Evolutionary conservation across 345 rosid species (phyloP), one percentile per base, ranked within the genome.

Genomic region (Aurinia saxatilis): DNA sequence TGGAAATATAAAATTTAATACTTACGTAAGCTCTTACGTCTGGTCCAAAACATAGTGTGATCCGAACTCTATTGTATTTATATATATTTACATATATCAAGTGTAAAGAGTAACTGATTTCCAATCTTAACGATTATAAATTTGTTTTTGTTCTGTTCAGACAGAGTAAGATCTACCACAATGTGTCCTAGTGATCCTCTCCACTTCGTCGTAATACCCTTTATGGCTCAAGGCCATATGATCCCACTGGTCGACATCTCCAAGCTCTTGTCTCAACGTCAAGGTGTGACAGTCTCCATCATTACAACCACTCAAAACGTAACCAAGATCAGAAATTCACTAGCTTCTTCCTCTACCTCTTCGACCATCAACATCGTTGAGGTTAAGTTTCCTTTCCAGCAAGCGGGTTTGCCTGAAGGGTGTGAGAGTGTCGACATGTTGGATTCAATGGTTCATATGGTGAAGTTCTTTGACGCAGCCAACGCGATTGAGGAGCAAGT

Each of bases 201-300:
- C 57, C 84, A 80, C 71, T 80, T 80, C 52, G 66, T 71, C 8
- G 49, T 78, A n/a, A 55, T 81, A 25, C 84, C 84, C 5, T 72
- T 16, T 46, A 64, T 80, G 70, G 77, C 77, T 23, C 78, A 59
- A 16, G 80, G 82, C 46, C 84, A 80, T 55, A 58, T 80, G 78
- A 63, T 78, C 56, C 84, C 85, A 47, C 44, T 78, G 73, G 39
- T 73, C 3, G 82, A 78, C 71, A 70, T 80, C 39, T 75, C 78
- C 40, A 67, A 15, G 50, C 70, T 75, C 37, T 58, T 75, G 34
- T 78, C 78, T 12, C 76, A 51, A 31, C 82, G 67, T 5, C 60
- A 60, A 61, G 72, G 65, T 15, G 69, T 63, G 11, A 15, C 27
- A 8, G 64, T 75, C 64, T 69, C 73, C 17, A 51, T 80, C 40